A percentile compares a stretch with the other conserved stretches of the same genome.
Evolutionary conservation across 108 stramenopile species (phyloP).

Genomic region (Chaetoceros tenuissimus): DNA sequence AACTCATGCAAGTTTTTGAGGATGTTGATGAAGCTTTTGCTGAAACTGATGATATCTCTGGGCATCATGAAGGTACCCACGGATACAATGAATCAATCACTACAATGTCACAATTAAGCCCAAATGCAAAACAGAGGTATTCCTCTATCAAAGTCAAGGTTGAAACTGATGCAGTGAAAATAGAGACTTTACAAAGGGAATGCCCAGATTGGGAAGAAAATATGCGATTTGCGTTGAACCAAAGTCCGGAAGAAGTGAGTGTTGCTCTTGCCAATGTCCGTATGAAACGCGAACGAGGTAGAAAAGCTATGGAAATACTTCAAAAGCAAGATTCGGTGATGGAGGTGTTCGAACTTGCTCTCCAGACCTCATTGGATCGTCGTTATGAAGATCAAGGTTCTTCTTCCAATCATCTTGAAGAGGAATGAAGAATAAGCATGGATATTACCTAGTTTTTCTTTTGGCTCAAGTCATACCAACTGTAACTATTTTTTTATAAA

Average conservation of each 20-base stretch:
- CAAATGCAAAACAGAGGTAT: not conserved
- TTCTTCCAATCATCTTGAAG: no score
- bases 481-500: no score
- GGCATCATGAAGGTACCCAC: not conserved
- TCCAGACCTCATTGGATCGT: not conserved
- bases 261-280: not conserved
- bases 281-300: not conserved
- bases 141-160: not conserved
- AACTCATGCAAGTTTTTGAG: not conserved
- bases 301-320: not conserved
- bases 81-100: not conserved
- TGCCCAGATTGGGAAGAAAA: constrained; percentile 5
- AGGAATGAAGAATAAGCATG: no score
- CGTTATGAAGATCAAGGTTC: no score
- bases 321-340: not conserved
- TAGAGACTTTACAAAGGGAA: not conserved
- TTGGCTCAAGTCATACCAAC: no score
- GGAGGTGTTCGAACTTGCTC: not conserved
- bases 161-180: not conserved
- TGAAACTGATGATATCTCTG: not conserved
- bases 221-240: not conserved
- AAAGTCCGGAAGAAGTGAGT: not conserved
- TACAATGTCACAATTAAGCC: not conserved
- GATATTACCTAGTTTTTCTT: no score
- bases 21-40: not conserved